Percentiles rank a stretch among this genome's conserved stretches.
Evolutionary conservation across 305 asterid species (phyloP).

Genomic region (Fraxinus ornus): DNA sequence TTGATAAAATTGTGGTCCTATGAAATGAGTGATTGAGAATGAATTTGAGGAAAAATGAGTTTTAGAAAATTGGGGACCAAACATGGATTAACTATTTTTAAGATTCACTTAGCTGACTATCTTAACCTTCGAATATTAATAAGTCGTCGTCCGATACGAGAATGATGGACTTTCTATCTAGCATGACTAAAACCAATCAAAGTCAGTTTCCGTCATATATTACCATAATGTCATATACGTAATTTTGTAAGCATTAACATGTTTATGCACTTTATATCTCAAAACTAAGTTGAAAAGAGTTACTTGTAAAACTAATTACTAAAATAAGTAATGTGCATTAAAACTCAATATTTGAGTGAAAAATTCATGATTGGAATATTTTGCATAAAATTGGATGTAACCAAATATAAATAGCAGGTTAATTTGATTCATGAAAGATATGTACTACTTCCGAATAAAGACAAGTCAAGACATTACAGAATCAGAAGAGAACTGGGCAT

Average conservation of each 20-base stretch:
- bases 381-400: neutral
- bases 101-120: neutral
- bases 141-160: neutral
- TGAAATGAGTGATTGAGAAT: no score
- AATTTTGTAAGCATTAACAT: neutral
- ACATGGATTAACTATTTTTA: neutral
- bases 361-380: neutral
- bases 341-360: neutral
- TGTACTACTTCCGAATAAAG: neutral
- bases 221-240: neutral
- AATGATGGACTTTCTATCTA: neutral
- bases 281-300: neutral
- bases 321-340: neutral
- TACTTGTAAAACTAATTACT: neutral
- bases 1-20: no score
- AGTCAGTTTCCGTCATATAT: neutral
- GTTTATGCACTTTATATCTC: neutral
- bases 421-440: no score
- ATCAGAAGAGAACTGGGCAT: neutral
- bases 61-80: no score
- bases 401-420: neutral
- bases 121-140: neutral
- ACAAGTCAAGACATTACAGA: no score
- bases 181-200: neutral
- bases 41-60: no score